Evolutionary conservation across 2,329 filamentous ascomycete species (phyloP), one percentile per base, ranked within the genome.

Genomic region (Stagonosporopsis chrysanthemi): DNA sequence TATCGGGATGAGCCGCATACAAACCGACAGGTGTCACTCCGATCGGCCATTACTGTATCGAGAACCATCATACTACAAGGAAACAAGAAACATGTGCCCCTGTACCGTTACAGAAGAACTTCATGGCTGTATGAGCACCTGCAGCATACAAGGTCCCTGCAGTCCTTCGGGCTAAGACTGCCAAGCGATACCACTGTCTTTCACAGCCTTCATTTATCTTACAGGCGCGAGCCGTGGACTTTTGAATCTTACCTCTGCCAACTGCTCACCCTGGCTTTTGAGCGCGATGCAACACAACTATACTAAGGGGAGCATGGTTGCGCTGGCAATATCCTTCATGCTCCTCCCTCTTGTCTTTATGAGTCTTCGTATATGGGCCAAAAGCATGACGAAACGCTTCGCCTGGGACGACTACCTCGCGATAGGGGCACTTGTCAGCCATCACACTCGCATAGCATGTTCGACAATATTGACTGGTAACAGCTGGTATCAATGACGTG

Each of bases 361-460:
- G 14, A 50, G 58, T 29, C 56, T 70, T 7, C 65, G 68, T 2
- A 19, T 66, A 11, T 69, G 66, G 66, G 66, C 65, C 9, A 70
- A 70, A 35, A 31, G 56, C 9, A 35, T 64, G 29, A 39, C 57
- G 0, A 67, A 67, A 52, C 58, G 66, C 12, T 24, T 70, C 29
- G 63, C 47, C 26, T 64, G 55, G 61, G 66, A 70, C 36, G 66
- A 70, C 6, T 64, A 65, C 23, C 51, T 70, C n/a, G 57, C 64
- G 2, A 33, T 67, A 6, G 62, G 47, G n/a, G 68, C 66, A 17
- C 52, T 69, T 24, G 66, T 70, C 46, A 60, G 63, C 54, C n/a
- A 8, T 31, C 23, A 12, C n/a, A 7, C 6, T 4, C 4, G 5
- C 11, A 8, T 2, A 36, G 4, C 31, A 22, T 5, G 12, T 14